A percentile compares a stretch with the other conserved stretches of the same genome.
phyloP scores from a whole-genome alignment of 1,139 yeast species.

The Protomyces gravidus region DNA sequence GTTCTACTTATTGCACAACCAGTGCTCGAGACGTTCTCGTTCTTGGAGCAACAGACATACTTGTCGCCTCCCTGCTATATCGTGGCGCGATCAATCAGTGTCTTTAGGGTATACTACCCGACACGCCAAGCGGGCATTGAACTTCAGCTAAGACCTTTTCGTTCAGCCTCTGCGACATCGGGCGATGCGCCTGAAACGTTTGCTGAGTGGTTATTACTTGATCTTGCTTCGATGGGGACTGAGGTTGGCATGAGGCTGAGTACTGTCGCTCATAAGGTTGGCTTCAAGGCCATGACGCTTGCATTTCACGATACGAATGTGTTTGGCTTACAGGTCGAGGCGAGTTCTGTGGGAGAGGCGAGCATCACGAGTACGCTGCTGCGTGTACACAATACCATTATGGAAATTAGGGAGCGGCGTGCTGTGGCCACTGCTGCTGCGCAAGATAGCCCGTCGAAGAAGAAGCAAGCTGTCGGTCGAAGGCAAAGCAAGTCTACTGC shows the following conservation, averaged over 20 bases:
- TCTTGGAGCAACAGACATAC: conserved; percentile 3
- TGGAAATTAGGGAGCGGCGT: not conserved
- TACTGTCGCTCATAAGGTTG: not conserved
- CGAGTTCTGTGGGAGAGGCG: not conserved
- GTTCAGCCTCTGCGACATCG: not conserved
- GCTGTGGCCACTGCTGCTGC: not conserved
- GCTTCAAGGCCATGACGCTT: not conserved
- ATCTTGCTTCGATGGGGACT: not conserved
- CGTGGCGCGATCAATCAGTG: conserved; percentile 6
- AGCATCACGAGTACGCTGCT: not conserved
- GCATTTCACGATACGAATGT: not conserved
- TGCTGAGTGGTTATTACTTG: not conserved
- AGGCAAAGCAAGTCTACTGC: not conserved
- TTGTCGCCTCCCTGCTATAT: conserved; percentile 3
- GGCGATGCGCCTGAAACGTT: not conserved
- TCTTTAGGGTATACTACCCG: conserved; percentile 16
- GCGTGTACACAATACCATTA: not conserved
- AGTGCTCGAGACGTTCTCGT: conserved; percentile 4
- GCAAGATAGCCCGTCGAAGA: not conserved
- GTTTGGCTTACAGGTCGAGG: not conserved
- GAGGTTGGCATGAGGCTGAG: not conserved
- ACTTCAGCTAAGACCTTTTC: not conserved
- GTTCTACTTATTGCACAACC: conserved; percentile 4
- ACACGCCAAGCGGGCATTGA: not conserved
- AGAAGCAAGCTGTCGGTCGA: not conserved